Percentiles rank a stretch among this genome's conserved stretches.
These are phyloP conservation scores for Anthoceros angustus DNA, from an alignment of 225 moss, liverwort and hornwort species.

Conservation along the genomic window DNA sequence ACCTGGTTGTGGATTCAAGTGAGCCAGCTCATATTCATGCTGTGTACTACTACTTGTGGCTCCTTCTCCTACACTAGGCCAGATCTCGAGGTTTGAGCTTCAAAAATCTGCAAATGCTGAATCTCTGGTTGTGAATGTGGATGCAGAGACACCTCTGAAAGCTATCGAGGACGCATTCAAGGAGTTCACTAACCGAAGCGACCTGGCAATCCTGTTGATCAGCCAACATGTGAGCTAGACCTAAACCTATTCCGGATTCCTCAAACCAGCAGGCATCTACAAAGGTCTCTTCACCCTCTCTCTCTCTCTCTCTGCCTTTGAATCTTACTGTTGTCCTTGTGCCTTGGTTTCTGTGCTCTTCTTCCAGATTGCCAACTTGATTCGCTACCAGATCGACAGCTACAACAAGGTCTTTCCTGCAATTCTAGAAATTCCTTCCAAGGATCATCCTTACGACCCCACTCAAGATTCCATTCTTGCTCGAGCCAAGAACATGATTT, in stretches of 20 bases:
- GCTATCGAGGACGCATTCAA: slow-evolving; percentile 82
- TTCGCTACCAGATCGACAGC: slow-evolving; percentile 66
- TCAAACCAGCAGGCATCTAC: not conserved
- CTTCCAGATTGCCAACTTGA: slow-evolving; percentile 89
- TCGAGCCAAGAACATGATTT: slow-evolving; percentile 82
- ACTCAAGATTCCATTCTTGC: slow-evolving; percentile 73
- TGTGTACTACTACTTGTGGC: not conserved
- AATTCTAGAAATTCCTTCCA: slow-evolving; percentile 80
- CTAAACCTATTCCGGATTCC: not conserved
- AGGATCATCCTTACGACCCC: slow-evolving; percentile 88
- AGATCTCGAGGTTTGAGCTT: not conserved
- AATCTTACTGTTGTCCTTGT: not conserved
- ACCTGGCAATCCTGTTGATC: slow-evolving; percentile 73
- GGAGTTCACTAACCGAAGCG: slow-evolving; percentile 72
- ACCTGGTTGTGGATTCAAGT: slow-evolving; percentile 85
- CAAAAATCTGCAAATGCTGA: not conserved
- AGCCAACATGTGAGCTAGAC: slow-evolving; percentile 63
- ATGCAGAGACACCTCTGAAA: slow-evolving; percentile 66
- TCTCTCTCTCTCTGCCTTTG: not conserved
- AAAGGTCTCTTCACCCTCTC: not conserved
- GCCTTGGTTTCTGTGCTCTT: not conserved
- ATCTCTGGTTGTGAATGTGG: not conserved
- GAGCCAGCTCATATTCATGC: slow-evolving; percentile 8
- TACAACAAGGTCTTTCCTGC: slow-evolving; percentile 67
- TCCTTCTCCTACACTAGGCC: not conserved